phyloP scores from a whole-genome alignment of 139 green algal genomes.

The Zygnema circumcarinatum region DNA sequence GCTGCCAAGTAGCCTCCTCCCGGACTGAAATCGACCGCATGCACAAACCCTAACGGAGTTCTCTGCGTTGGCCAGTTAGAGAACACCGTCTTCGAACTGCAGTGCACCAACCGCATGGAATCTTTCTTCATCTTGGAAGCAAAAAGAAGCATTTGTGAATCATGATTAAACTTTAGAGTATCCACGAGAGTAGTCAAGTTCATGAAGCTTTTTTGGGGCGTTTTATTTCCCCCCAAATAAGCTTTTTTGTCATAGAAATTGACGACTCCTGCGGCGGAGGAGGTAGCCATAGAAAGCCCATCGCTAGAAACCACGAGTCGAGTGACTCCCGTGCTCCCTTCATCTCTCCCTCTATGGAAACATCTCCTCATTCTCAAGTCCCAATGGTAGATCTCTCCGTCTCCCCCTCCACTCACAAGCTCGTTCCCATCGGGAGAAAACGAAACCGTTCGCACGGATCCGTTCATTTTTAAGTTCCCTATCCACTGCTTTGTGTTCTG shows the following conservation, averaged over 20 bases:
- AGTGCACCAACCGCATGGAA: constrained; percentile 86
- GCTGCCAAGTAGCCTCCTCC: constrained; percentile 83
- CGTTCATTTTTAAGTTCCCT: constrained; percentile 84
- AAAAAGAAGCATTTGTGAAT: constrained; percentile 78
- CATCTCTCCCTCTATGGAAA: constrained; percentile 74
- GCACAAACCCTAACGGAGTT: constrained; percentile 87
- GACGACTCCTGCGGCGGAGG: constrained; percentile 74
- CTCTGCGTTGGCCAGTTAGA: constrained; percentile 89
- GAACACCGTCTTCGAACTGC: constrained; percentile 84
- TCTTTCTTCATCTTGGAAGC: constrained; percentile 84
- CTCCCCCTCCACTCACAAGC: constrained; percentile 76
- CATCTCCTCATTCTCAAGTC: constrained; percentile 88
- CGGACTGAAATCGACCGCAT: constrained; percentile 84
- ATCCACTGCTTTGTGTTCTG: constrained; percentile 74
- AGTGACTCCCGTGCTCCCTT: constrained; percentile 70
- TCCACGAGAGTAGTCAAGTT: constrained; percentile 89
- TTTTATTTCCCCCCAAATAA: constrained; percentile 3
- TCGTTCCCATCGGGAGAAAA: constrained; percentile 75
- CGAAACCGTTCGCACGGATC: constrained; percentile 74
- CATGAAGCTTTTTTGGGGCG: constrained; percentile 58
- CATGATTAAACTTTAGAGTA: constrained; percentile 81
- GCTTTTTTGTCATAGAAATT: constrained; percentile 82
- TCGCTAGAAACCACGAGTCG: constrained; percentile 72
- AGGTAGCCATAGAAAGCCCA: constrained; percentile 73
- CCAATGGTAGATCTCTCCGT: constrained; percentile 89